These are phyloP conservation scores for Kockiozyma suomiensis DNA, from an alignment of 805 yeast genomes.

Conservation along the genomic window DNA sequence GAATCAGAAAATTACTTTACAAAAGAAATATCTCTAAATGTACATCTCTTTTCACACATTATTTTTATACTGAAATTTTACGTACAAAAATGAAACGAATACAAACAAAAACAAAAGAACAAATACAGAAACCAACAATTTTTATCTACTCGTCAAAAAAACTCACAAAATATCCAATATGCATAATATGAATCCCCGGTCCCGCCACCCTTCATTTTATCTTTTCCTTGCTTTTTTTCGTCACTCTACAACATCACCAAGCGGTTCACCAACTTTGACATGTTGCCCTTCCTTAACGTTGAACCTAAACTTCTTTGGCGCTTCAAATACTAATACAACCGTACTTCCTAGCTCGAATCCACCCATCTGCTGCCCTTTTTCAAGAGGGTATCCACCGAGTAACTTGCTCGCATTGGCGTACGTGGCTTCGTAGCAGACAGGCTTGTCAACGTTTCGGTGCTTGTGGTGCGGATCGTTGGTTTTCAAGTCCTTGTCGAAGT, in stretches of 20 bases:
- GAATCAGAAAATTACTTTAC: too few relatives aligned
- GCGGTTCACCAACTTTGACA: slow-evolving; percentile 80
- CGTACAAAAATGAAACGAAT: too few relatives aligned
- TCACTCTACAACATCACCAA: slow-evolving; percentile 39
- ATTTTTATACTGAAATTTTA: too few relatives aligned
- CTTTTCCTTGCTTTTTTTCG: not conserved
- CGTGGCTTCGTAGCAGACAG: slow-evolving; percentile 87
- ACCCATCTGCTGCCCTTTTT: slow-evolving; percentile 94
- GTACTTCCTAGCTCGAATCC: slow-evolving; percentile 96
- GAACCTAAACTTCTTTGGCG: slow-evolving; percentile 79
- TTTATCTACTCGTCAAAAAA: too few relatives aligned
- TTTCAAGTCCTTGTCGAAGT: slow-evolving; percentile 85
- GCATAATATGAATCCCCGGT: not conserved
- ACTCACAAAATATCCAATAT: not conserved
- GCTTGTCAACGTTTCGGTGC: slow-evolving; percentile 55
- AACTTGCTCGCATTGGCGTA: slow-evolving; percentile 75
- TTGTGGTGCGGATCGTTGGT: slow-evolving; percentile 60
- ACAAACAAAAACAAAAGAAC: too few relatives aligned
- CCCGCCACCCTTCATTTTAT: not conserved
- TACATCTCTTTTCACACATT: too few relatives aligned
- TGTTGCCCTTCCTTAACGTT: slow-evolving; percentile 68
- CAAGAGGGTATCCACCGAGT: slow-evolving; percentile 83
- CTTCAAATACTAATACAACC: slow-evolving; percentile 95
- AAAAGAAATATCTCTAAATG: too few relatives aligned
- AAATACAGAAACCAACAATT: too few relatives aligned